phyloP scores from a whole-genome alignment of 176 grass and related monocot genomes.

The Pharus latifolius region DNA sequence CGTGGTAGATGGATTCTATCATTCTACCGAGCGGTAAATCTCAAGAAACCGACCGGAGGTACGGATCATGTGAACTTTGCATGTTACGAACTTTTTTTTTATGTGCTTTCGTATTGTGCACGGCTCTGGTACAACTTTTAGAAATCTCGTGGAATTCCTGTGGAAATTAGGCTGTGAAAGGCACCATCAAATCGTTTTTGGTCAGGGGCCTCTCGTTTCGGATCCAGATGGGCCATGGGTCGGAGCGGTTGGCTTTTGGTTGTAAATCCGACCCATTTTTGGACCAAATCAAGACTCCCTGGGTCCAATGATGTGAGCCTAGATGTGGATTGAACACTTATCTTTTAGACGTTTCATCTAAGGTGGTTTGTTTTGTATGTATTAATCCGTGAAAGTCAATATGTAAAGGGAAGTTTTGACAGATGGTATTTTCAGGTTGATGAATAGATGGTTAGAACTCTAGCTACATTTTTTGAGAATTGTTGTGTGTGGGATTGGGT shows the following conservation, averaged over 20 bases:
- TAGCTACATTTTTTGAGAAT: not conserved
- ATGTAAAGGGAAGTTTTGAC: not conserved
- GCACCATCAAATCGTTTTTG: conserved; percentile 10
- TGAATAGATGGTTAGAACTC: not conserved
- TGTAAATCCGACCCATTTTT: not conserved
- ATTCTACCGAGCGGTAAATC: not conserved
- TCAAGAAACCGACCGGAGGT: too few relatives aligned
- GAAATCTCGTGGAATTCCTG: conserved; percentile 2
- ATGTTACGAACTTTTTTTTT: not conserved
- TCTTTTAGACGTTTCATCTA: too few relatives aligned
- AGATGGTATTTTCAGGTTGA: not conserved
- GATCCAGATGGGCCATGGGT: conserved; percentile 13
- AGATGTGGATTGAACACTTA: not conserved
- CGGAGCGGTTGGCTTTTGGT: not conserved
- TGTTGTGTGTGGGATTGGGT: not conserved
- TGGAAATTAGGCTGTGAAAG: not conserved
- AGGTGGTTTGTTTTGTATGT: too few relatives aligned
- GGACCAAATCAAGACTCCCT: not conserved
- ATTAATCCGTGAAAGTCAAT: too few relatives aligned
- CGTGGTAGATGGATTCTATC: too few relatives aligned
- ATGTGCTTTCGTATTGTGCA: not conserved
- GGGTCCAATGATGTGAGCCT: not conserved
- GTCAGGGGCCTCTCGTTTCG: not conserved
- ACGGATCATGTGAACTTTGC: too few relatives aligned
- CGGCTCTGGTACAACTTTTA: not conserved